Conservation (phyloP, 1,284 basidiomycete genomes). For the Gymnopus androsaceus region DNA sequence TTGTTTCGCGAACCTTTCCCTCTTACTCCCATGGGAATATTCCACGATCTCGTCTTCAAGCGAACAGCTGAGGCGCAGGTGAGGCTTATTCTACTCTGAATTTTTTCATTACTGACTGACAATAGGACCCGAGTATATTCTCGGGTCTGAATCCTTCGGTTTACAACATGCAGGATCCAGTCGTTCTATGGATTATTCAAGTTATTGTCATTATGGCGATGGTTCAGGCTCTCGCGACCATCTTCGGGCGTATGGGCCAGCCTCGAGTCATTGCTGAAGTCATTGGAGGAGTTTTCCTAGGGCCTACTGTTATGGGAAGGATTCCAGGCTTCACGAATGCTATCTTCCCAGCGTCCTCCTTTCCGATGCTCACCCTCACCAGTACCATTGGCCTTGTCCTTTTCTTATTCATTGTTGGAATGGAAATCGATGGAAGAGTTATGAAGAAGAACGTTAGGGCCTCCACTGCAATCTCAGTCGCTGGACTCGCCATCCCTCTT, state of each 20-base stretch:
- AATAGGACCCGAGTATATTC: conserved; percentile 58
- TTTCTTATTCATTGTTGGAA: conserved; percentile 88
- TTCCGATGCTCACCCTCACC: conserved; percentile 80
- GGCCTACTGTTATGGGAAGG: conserved; percentile 74
- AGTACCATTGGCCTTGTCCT: conserved; percentile 88
- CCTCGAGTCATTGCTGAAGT: conserved; percentile 89
- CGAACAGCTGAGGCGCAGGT: conserved; percentile 55
- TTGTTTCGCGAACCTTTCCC: neutral
- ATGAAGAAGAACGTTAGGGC: conserved; percentile 62
- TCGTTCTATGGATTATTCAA: conserved; percentile 86
- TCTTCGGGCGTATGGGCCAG: conserved; percentile 71
- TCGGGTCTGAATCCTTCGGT: conserved; percentile 65
- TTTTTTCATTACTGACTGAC: neutral
- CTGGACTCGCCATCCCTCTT: conserved; percentile 77
- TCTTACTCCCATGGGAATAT: conserved; percentile 39
- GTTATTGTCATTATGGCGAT: conserved; percentile 75
- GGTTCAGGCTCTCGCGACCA: conserved; percentile 69
- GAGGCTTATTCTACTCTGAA: conserved; percentile 4
- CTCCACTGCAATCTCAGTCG: conserved; percentile 58
- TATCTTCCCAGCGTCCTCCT: conserved; percentile 77
- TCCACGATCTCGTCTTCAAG: conserved; percentile 35
- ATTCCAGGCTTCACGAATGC: conserved; percentile 69
- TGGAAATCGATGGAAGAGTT: conserved; percentile 81
- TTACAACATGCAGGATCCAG: conserved; percentile 66
- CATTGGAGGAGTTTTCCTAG: conserved; percentile 80